Base-by-base conservation (phyloP, 2,329 filamentous ascomycete species). In the Ophiosphaerella herpotricha region DNA sequence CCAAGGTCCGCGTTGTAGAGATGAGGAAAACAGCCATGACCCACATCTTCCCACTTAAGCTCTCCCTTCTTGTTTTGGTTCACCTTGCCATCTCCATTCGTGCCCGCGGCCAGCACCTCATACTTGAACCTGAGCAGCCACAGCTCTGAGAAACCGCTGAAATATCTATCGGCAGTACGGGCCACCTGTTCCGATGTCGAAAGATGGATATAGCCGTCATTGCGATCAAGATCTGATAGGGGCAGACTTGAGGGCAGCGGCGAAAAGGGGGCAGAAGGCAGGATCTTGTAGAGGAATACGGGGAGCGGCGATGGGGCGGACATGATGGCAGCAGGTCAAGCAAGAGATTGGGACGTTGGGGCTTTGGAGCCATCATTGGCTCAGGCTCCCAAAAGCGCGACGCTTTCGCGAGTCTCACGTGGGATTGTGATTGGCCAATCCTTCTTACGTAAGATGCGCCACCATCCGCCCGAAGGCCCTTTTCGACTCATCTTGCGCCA, bases 121-220 rank as follows among this genome's bases (percentile, higher is more conserved):
- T 81, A 78, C 26, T 77, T 78, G 41, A 86, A 72, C 69, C 84
- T 85, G 55, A 83, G 59, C 45, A 85, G 60, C 77, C 77, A 82
- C 2, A 85, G 68, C 29, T 69, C 66, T 0, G 69, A 55, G 8
- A 56, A 54, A 11, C 70, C 49, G 13, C 60, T 65, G 50, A 72
- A 74, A 53, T 69, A 73, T 21, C 64, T 63, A 45, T 66, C 67
- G 24, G 65, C 64, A n/a, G 69, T 72, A 16, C 64, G 61, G 37
- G 68, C 60, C 1, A 69, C 67, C 74, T 86, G 84, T 33, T 71
- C 70, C 2, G 79, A 76, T 0, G 80, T 82, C 63, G 83, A 86
- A 13, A 87, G 68, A 58, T 87, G 84, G 29, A 87, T 74, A 68
- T 84, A 87, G 41, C 83, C 83, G 63, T 86, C 84, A 32, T 80